Base-by-base conservation (phyloP, 2,329 filamentous ascomycete genomes). In the Amesomyces nigricolor region DNA sequence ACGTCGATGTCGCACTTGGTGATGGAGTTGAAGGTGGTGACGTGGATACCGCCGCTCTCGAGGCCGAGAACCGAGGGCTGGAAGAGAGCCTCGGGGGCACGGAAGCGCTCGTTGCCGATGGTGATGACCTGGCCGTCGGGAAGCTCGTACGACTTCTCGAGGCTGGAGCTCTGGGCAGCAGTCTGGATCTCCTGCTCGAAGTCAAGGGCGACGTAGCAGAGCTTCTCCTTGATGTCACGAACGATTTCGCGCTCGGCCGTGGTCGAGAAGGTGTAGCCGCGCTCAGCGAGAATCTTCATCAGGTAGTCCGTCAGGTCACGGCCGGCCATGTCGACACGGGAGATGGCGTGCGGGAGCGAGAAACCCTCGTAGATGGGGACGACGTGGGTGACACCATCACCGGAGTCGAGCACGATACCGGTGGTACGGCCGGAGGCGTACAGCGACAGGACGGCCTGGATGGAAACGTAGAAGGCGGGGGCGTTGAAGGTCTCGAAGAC, bases 1-100 rank as follows among this genome's bases (percentile, higher is more conserved):
- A 99, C 94, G 77, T 99, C 94, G 77, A 99, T 91, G 79, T 99
- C 94, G 78, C 94, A 97, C 89, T 99, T 99, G 91, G 97, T 97
- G 87, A 99, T 96, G 71, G 94, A 97, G 88, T 97, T 97, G 89
- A 96, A 97, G 70, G 94, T 97, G 75, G 92, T 97, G 74, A 96
- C 91, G 82, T 97, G 94, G 79, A 99, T 97, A 80, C 94, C 94
- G 73, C 92, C 92, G 77, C 86, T 91, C 81, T 99, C 94, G 72
- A 96, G 91, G 87, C 94, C 94, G 69, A 99, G 82, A 68, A 97
- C 92, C 66, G 88, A 94, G 73, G 94, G 94, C 84, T 96, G 90
- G 91, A 99, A 99, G 71, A 99, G 89, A 78, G 94, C 92, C 83
- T 99, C 94, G 67, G 94, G 94, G 75, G 92, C 92, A 80, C 94